These are phyloP conservation scores for Saprolegnia diclina DNA, from an alignment of 352 stramenopile species.

Conservation along the genomic window DNA sequence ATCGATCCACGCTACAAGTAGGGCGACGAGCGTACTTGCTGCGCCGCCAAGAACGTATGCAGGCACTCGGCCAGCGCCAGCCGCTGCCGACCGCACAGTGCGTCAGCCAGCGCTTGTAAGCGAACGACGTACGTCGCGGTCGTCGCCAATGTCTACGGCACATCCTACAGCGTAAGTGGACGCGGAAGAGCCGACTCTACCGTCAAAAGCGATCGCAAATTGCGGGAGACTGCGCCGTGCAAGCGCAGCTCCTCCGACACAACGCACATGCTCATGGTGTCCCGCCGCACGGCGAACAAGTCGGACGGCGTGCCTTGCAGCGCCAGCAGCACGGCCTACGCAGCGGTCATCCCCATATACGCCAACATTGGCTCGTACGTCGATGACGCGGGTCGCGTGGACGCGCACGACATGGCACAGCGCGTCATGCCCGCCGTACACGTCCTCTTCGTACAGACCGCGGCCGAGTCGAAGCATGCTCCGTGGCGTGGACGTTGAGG, in stretches of 20 bases:
- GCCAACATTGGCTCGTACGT: neutral
- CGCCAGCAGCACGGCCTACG: neutral
- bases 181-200: neutral
- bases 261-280: neutral
- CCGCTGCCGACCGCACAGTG: neutral
- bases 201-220: neutral
- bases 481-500: neutral
- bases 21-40: slow-evolving; percentile 20
- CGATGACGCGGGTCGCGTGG: neutral
- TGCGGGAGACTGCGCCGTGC: neutral
- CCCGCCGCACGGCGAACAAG: neutral
- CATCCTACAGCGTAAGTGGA: too few relatives aligned
- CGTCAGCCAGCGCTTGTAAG: neutral
- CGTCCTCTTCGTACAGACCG: too few relatives aligned
- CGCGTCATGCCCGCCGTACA: neutral
- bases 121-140: neutral
- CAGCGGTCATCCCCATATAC: neutral
- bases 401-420: neutral
- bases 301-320: slow-evolving; percentile 4
- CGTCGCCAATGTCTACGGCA: slow-evolving; percentile 11
- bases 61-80: slow-evolving; percentile 3
- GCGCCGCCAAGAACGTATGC: slow-evolving; percentile 2
- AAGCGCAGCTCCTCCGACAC: neutral
- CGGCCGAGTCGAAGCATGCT: too few relatives aligned
- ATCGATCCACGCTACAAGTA: neutral